Evolutionary conservation across 2,329 filamentous ascomycete genomes (phyloP).

Genomic region (Scedosporium minutisporum): DNA sequence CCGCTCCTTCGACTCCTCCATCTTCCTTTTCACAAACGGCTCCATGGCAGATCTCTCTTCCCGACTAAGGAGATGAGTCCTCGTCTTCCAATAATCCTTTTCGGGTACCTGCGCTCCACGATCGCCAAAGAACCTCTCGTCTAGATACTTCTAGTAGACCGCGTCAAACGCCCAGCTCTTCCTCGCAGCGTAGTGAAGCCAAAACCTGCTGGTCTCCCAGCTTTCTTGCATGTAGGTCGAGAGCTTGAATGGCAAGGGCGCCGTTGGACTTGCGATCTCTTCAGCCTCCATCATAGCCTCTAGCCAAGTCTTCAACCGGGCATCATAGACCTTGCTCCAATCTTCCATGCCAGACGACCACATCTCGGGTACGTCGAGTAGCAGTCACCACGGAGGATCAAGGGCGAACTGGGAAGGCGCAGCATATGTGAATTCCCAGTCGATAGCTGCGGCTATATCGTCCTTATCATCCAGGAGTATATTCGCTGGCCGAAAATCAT

Average conservation of each 20-base stretch:
- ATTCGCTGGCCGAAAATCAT: neutral
- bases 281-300: neutral
- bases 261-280: neutral
- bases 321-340: neutral
- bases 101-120: no score
- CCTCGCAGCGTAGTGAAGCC: conserved; percentile 13
- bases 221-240: no score
- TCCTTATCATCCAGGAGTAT: neutral
- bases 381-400: neutral
- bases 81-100: no score
- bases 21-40: no score
- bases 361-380: neutral
- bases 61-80: no score
- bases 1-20: no score
- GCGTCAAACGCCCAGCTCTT: conserved; percentile 25
- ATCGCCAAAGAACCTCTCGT: conserved; percentile 12
- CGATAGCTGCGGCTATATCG: neutral
- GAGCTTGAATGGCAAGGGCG: no score
- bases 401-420: neutral
- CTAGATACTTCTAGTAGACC: conserved; percentile 23
- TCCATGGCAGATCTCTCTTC: no score
- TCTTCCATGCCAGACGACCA: neutral
- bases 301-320: neutral
- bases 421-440: neutral
- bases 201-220: no score